A percentile compares a stretch with the other conserved stretches of the same genome.
Conservation (phyloP, 148 eudicot species). For the Heliosperma pusillum region DNA sequence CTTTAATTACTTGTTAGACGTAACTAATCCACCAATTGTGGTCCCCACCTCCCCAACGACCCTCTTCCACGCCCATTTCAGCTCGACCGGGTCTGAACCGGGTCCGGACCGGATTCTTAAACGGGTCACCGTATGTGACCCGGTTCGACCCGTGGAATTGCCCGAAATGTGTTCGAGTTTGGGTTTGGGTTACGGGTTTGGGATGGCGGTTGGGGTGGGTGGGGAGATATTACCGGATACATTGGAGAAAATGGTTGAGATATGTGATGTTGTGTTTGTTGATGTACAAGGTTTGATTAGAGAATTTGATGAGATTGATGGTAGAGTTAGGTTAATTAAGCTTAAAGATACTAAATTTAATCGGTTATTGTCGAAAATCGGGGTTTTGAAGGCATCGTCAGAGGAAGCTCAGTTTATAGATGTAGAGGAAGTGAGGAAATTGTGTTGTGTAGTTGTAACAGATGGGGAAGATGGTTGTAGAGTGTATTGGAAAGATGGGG, state of each 20-base stretch:
- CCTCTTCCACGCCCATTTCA: constrained; percentile 76
- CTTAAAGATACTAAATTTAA: constrained; percentile 52
- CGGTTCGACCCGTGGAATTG: constrained; percentile 53
- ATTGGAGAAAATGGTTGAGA: constrained; percentile 50
- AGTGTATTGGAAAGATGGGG: constrained; percentile 66
- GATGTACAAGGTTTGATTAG: constrained; percentile 84
- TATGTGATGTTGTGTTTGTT: constrained; percentile 66
- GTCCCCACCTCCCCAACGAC: constrained; percentile 52
- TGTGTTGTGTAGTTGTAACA: constrained; percentile 81
- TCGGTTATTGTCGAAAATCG: constrained; percentile 48
- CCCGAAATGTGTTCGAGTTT: constrained; percentile 19
- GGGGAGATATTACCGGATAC: constrained; percentile 82
- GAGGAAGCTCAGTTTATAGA: constrained; percentile 76
- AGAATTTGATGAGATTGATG: constrained; percentile 61
- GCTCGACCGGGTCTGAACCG: constrained; percentile 10
- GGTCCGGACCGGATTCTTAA: constrained; percentile 55
- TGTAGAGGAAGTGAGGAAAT: constrained; percentile 65
- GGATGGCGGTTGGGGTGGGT: constrained; percentile 86
- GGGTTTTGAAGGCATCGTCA: constrained; percentile 74
- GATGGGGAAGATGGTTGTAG: constrained; percentile 81
- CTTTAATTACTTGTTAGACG: constrained; percentile 49
- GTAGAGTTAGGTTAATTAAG: constrained; percentile 50
- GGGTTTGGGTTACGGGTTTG: constrained; percentile 41
- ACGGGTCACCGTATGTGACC: constrained; percentile 63
- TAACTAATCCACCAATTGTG: constrained; percentile 40